phyloP scores from a whole-genome alignment of 371 early-diverging fungal genomes.

The Nematocida homosporus region DNA sequence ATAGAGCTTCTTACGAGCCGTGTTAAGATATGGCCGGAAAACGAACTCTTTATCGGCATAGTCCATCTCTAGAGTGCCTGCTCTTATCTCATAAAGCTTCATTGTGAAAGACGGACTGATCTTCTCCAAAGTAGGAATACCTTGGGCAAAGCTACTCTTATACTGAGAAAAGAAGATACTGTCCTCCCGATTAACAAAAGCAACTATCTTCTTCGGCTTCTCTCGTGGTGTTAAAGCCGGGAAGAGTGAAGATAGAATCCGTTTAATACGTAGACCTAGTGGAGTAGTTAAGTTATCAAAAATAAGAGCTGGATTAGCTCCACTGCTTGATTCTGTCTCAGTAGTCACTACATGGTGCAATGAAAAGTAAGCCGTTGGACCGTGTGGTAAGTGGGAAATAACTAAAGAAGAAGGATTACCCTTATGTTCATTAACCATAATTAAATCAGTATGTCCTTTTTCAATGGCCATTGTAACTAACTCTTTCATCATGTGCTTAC shows the following conservation, averaged over 20 bases:
- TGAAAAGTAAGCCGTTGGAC: slow-evolving; percentile 91
- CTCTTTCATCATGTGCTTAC: slow-evolving; percentile 86
- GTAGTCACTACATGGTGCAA: slow-evolving; percentile 70
- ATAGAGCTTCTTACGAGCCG: slow-evolving; percentile 74
- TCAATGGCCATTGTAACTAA: slow-evolving; percentile 66
- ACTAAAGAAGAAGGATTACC: slow-evolving; percentile 93
- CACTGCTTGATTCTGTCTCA: slow-evolving; percentile 27
- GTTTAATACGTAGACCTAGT: slow-evolving; percentile 32
- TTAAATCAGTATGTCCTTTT: slow-evolving; percentile 87
- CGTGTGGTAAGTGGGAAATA: slow-evolving; percentile 89
- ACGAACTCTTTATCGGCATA: slow-evolving; percentile 96
- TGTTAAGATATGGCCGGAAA: slow-evolving; percentile 82
- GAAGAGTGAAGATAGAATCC: slow-evolving; percentile 53
- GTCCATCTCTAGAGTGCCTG: slow-evolving; percentile 77
- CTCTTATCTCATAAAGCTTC: slow-evolving; percentile 71
- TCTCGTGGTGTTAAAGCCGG: slow-evolving; percentile 80
- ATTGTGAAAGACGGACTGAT: slow-evolving; percentile 95
- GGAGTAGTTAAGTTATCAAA: slow-evolving; percentile 54
- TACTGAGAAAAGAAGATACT: slow-evolving; percentile 92
- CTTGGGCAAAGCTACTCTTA: slow-evolving; percentile 78
- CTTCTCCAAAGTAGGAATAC: slow-evolving; percentile 82
- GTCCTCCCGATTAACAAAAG: slow-evolving; percentile 86
- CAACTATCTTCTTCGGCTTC: slow-evolving; percentile 86
- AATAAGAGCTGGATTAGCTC: slow-evolving; percentile 32
- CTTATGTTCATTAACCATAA: slow-evolving; percentile 89